A percentile compares a stretch with the other conserved stretches of the same genome.
Evolutionary conservation across 176 grass and related monocot genomes (phyloP).

Genomic region (Oryza punctata): DNA sequence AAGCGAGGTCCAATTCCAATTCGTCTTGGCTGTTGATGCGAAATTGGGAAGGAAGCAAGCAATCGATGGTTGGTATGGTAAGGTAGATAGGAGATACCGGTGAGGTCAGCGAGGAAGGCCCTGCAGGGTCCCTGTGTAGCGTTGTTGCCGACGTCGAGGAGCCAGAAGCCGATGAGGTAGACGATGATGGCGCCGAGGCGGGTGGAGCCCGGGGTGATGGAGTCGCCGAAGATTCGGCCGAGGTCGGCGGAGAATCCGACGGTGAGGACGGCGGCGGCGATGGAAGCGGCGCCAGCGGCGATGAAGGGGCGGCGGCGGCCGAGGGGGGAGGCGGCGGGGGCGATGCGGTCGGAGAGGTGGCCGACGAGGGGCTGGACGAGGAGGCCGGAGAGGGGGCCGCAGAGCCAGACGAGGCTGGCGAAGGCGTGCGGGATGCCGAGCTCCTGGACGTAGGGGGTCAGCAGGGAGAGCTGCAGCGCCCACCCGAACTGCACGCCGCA

Average conservation of each 20-base stretch:
- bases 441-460: conserved; percentile 83
- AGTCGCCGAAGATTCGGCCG: conserved; percentile 63
- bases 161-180: conserved; percentile 77
- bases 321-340: conserved; percentile 41
- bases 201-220: conserved; percentile 22
- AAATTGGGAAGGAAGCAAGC: background rate
- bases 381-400: conserved; percentile 74
- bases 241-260: conserved; percentile 75
- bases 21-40: background rate
- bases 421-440: conserved; percentile 79
- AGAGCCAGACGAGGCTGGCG: conserved; percentile 89
- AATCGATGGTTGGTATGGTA: background rate
- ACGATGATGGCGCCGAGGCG: conserved; percentile 55
- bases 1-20: background rate
- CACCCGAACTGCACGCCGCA: conserved; percentile 83
- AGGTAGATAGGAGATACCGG: background rate
- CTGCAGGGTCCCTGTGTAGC: conserved; percentile 71
- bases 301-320: conserved; percentile 74
- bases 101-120: conserved; percentile 72
- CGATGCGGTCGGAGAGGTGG: conserved; percentile 66
- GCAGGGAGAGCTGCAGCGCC: conserved; percentile 75
- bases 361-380: conserved; percentile 83
- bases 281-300: conserved; percentile 58
- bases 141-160: conserved; percentile 77
- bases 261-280: conserved; percentile 45